phyloP scores from a whole-genome alignment of 75 land plant species.

The Pinus albicaulis region DNA sequence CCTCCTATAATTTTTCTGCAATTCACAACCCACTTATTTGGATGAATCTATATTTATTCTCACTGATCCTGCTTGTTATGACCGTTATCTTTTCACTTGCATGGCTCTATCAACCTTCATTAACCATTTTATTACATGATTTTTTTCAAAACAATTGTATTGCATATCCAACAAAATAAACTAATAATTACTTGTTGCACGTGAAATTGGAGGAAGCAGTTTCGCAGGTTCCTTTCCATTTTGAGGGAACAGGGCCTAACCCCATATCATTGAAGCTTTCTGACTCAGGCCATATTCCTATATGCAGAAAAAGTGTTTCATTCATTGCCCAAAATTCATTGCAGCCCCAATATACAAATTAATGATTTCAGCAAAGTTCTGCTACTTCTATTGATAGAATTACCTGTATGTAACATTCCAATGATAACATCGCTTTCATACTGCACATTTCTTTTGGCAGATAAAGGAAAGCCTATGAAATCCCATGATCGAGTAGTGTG shows the following conservation, averaged over 20 bases:
- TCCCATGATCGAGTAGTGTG: constrained; percentile 70
- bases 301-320: neutral
- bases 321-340: neutral
- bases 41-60: no score
- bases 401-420: constrained; percentile 60
- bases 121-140: no score
- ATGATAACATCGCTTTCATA: constrained; percentile 38
- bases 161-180: no score
- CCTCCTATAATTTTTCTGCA: constrained; percentile 74
- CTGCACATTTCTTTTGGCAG: constrained; percentile 3
- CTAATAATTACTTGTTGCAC: no score
- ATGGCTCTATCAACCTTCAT: no score
- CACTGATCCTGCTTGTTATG: no score
- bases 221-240: constrained; percentile 36
- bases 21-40: no score
- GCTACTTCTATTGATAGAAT: neutral
- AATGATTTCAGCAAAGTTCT: no score
- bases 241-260: constrained; percentile 22
- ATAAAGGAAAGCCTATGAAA: constrained; percentile 21
- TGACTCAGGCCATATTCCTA: constrained; percentile 41
- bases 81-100: no score
- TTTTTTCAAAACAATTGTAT: no score
- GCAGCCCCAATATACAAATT: no score
- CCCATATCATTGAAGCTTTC: constrained; percentile 24
- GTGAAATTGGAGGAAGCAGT: no score